Percentiles rank a stretch among this genome's conserved stretches.
These are phyloP conservation scores for Cryptococcus sp. DNA, from an alignment of 1,284 basidiomycete species.

Conservation along the genomic window DNA sequence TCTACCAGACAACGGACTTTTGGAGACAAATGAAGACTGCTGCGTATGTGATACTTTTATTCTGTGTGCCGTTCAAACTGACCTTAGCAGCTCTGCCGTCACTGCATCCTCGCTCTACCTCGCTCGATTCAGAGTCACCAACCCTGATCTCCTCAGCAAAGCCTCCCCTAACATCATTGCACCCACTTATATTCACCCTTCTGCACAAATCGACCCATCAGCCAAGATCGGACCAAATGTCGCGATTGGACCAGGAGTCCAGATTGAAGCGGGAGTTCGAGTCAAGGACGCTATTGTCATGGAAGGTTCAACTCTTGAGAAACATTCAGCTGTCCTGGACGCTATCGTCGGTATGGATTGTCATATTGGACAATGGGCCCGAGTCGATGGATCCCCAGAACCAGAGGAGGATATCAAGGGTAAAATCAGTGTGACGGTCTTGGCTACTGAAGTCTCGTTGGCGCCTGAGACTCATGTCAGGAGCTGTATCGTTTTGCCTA, in stretches of 20 bases:
- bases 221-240: slow-evolving; percentile 53
- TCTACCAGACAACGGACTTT: slow-evolving; percentile 50
- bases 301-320: slow-evolving; percentile 48
- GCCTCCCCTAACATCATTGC: slow-evolving; percentile 43
- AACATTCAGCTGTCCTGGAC: slow-evolving; percentile 50
- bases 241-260: slow-evolving; percentile 47
- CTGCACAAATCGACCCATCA: slow-evolving; percentile 45
- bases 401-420: slow-evolving; percentile 43
- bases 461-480: slow-evolving; percentile 45
- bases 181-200: slow-evolving; percentile 50
- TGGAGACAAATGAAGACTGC: slow-evolving; percentile 55
- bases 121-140: slow-evolving; percentile 30
- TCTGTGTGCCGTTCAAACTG: neutral
- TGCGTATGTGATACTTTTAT: slow-evolving; percentile 35
- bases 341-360: slow-evolving; percentile 48
- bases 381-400: slow-evolving; percentile 50
- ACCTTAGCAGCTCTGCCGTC: slow-evolving; percentile 46
- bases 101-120: slow-evolving; percentile 52
- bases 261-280: slow-evolving; percentile 49
- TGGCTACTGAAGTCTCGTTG: slow-evolving; percentile 49
- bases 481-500: slow-evolving; percentile 52
- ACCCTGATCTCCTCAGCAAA: slow-evolving; percentile 37
- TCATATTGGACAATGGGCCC: slow-evolving; percentile 50
- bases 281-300: slow-evolving; percentile 52
- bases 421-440: slow-evolving; percentile 50